Evolutionary conservation across 306 rosid species (phyloP).

Genomic region (Cucumis melo): DNA sequence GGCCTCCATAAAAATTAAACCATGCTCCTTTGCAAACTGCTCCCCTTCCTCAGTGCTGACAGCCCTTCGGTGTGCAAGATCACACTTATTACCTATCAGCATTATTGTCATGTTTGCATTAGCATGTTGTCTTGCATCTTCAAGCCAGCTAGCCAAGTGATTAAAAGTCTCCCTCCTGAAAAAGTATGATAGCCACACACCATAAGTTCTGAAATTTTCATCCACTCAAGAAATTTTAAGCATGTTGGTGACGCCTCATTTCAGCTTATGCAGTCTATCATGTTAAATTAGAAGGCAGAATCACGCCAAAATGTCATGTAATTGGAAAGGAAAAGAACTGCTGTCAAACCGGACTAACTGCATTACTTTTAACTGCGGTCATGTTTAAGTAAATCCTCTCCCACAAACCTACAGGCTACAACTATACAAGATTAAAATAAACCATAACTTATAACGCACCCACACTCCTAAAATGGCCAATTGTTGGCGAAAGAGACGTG

Average conservation of each 20-base stretch:
- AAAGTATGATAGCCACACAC: neutral
- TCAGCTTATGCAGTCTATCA: too few species aligned
- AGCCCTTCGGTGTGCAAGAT: slow-evolving; percentile 95
- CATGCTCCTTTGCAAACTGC: slow-evolving; percentile 95
- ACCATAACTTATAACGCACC: too few species aligned
- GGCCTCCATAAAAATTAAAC: slow-evolving; percentile 92
- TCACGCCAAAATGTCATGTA: too few species aligned
- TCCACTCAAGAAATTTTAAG: neutral
- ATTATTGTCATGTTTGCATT: slow-evolving; percentile 96
- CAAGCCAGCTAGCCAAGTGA: slow-evolving; percentile 99
- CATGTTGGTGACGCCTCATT: neutral
- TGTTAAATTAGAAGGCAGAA: too few species aligned
- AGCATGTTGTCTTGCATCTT: slow-evolving; percentile 98
- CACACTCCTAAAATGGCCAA: too few species aligned
- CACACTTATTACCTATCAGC: slow-evolving; percentile 92
- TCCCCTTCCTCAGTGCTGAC: slow-evolving; percentile 99
- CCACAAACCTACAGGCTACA: too few species aligned
- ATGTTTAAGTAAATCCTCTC: neutral
- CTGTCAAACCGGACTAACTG: neutral
- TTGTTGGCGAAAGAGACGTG: too few species aligned
- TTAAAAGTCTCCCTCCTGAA: slow-evolving; percentile 94
- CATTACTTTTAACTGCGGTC: neutral
- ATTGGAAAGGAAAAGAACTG: too few species aligned
- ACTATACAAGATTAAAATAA: too few species aligned
- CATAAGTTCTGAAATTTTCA: neutral